Base-by-base conservation (phyloP, 2,329 filamentous ascomycete species). In the Dactylellina haptotyla region DNA sequence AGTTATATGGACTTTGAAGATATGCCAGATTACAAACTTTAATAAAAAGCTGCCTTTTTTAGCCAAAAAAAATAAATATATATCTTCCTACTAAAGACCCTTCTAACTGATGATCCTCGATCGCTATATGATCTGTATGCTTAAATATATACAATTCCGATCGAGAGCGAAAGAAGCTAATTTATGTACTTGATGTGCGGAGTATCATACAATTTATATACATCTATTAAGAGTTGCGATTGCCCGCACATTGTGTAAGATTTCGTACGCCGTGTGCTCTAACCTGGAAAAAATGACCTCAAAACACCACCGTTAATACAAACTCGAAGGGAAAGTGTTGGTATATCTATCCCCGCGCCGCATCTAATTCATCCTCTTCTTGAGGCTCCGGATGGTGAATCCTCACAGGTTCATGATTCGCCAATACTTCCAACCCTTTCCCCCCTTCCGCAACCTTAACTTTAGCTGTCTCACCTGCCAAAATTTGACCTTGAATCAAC, bases 401-500 rank as follows among this genome's bases (percentile, higher is more conserved):
- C 43, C 26, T 56, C 4, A 66, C 43, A 9, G 69, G 61, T 28
- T 73, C 61, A 23, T 73, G 69, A 76, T 74, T 56, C 20, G 61
- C 69, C 30, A 73, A 3, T 45, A 91, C 84, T 39, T 86, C 84
- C 61, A 92, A 80, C 0, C 86, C 86, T 43, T 84, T 82, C 32
- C 84, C 85, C 71, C 88, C 87, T 10, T 87, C 85, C 59, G 87
- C 89, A 67, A 97, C 84, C 53, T 82, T 83, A 10, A 97, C 90
- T 69, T 84, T 85, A 3, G 90, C 94, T 1, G 83, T 86, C 78
- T 96, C 89, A 0, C 92, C 93, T 67, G 84, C 87, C 81, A 88
- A 90, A 71, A 98, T 82, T 80, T 92, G 84, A 18, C 95, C 95
- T 62, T 90, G 85, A 77, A 98, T 98, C 78, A 99, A 96, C 83